These are phyloP conservation scores for Colletotrichum liaoningense DNA, from an alignment of 2,329 filamentous ascomycete genomes.

Conservation along the genomic window DNA sequence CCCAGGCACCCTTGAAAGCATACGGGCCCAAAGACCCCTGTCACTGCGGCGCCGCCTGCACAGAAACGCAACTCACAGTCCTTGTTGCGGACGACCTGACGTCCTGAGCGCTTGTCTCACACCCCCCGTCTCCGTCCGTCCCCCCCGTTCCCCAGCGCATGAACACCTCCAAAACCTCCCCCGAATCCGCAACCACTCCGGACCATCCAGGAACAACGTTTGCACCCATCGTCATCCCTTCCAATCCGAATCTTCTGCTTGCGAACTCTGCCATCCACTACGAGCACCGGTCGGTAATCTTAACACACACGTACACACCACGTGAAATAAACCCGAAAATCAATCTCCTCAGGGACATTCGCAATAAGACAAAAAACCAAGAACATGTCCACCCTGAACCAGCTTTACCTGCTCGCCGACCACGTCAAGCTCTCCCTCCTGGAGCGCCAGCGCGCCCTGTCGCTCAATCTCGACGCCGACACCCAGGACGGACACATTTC, in stretches of 20 bases:
- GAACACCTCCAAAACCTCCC: slow-evolving; percentile 23
- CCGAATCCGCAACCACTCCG: slow-evolving; percentile 26
- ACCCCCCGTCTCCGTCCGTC: background rate
- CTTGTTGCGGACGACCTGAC: background rate
- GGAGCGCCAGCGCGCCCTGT: slow-evolving; percentile 88
- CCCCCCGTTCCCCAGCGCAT: slow-evolving; percentile 18
- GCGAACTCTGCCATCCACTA: background rate
- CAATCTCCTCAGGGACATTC: background rate
- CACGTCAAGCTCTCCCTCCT: slow-evolving; percentile 96
- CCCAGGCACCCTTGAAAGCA: slow-evolving; percentile 12
- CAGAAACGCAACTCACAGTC: slow-evolving; percentile 20
- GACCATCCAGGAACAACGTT: slow-evolving; percentile 8
- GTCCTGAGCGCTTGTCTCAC: slow-evolving; percentile 27
- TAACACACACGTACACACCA: background rate
- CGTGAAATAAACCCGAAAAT: background rate
- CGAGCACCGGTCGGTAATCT: background rate
- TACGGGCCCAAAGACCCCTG: slow-evolving; percentile 9
- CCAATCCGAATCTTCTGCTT: background rate
- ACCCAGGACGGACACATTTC: slow-evolving; percentile 91
- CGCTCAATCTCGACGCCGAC: slow-evolving; percentile 80
- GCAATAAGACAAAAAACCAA: background rate
- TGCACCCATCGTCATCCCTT: background rate
- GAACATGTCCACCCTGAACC: slow-evolving; percentile 71
- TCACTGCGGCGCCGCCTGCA: slow-evolving; percentile 9
- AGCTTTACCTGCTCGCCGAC: slow-evolving; percentile 93